phyloP scores from a whole-genome alignment of 2,329 filamentous ascomycete genomes.

The Neocucurbitaria cava region DNA sequence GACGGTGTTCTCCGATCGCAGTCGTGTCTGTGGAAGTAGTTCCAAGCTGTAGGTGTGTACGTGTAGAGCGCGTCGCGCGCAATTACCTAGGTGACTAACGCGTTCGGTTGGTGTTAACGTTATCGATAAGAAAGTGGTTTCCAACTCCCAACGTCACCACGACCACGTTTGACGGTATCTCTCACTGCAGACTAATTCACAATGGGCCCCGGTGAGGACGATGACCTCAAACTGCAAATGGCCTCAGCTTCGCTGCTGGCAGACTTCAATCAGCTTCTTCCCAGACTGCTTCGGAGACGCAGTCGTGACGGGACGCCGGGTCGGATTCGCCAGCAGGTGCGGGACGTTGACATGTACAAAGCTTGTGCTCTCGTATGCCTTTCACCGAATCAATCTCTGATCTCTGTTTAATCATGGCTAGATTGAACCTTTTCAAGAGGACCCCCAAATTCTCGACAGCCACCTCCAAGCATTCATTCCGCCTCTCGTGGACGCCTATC shows the following conservation, averaged over 20 bases:
- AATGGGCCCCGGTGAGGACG: constrained; percentile 53
- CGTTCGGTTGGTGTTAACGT: too few species aligned
- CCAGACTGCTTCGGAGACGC: constrained; percentile 49
- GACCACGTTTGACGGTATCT: constrained; percentile 1
- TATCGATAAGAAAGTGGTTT: neutral
- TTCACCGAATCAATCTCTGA: neutral
- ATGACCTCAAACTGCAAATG: constrained; percentile 54
- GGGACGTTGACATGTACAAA: constrained; percentile 49
- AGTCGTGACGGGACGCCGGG: constrained; percentile 23
- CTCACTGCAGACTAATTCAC: constrained; percentile 2
- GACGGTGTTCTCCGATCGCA: constrained; percentile 1
- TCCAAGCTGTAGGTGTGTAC: neutral
- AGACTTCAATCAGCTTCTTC: constrained; percentile 40
- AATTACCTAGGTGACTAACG: constrained; percentile 37
- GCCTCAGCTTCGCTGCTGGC: constrained; percentile 48
- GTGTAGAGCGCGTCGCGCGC: constrained; percentile 26
- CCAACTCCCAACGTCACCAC: neutral
- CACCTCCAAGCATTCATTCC: constrained; percentile 79
- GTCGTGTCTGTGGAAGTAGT: constrained; percentile 4
- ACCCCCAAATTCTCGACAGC: constrained; percentile 90
- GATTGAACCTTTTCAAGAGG: constrained; percentile 92
- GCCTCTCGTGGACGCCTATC: constrained; percentile 75
- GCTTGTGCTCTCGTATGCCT: constrained; percentile 43
- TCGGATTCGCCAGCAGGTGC: constrained; percentile 47
- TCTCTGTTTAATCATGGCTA: constrained; percentile 19